These are phyloP conservation scores for Nigrospora sphaerica DNA, from an alignment of 2,329 filamentous ascomycete genomes.

Conservation along the genomic window DNA sequence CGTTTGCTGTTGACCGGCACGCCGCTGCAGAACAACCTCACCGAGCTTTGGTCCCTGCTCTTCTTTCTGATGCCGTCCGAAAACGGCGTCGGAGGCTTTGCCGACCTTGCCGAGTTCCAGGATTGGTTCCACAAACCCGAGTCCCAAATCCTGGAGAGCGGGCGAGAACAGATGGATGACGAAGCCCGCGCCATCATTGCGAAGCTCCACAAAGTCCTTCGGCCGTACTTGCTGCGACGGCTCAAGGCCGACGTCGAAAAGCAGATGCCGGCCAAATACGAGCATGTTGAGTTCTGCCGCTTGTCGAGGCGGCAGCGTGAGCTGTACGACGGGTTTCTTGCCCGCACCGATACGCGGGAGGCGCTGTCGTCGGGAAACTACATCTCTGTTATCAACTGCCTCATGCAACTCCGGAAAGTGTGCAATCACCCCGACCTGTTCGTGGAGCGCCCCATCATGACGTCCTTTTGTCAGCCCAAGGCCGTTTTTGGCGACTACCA, in stretches of 20 bases:
- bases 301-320: slow-evolving; percentile 92
- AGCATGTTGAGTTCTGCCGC: slow-evolving; percentile 92
- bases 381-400: slow-evolving; percentile 93
- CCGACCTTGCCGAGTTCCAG: slow-evolving; percentile 90
- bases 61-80: slow-evolving; percentile 95
- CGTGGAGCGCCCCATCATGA: slow-evolving; percentile 91
- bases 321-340: slow-evolving; percentile 93
- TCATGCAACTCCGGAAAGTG: slow-evolving; percentile 96
- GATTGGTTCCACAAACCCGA: slow-evolving; percentile 94
- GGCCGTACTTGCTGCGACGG: slow-evolving; percentile 83
- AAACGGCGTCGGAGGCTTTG: slow-evolving; percentile 81
- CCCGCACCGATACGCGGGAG: slow-evolving; percentile 78
- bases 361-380: slow-evolving; percentile 91
- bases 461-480: slow-evolving; percentile 84
- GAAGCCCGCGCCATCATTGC: slow-evolving; percentile 87
- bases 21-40: slow-evolving; percentile 92
- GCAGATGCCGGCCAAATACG: slow-evolving; percentile 97
- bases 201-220: slow-evolving; percentile 87
- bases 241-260: slow-evolving; percentile 97
- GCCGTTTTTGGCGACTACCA: slow-evolving; percentile 72
- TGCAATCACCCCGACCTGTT: slow-evolving; percentile 98
- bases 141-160: slow-evolving; percentile 92
- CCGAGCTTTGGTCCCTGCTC: slow-evolving; percentile 91
- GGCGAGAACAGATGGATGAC: slow-evolving; percentile 87
- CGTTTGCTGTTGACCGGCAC: slow-evolving; percentile 88